Evolutionary conservation across 345 rosid species (phyloP), one percentile per base, ranked within the genome.

Genomic region (Odontarrhena argentea): DNA sequence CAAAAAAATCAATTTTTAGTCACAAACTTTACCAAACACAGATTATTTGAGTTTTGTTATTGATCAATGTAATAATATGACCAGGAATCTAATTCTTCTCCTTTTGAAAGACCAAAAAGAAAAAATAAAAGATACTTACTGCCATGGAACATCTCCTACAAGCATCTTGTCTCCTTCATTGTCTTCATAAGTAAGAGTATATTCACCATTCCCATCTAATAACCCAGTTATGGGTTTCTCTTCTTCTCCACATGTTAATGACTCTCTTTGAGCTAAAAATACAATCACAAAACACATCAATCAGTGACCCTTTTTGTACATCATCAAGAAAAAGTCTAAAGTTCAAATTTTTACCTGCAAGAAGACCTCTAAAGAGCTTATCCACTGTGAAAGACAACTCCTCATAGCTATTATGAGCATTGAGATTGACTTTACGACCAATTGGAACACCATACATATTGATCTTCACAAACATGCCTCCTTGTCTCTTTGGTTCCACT

Each of bases 131-230:
- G 85, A 81, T 75, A 83, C 93, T 86, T 91, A 94, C 99, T 84
- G 87, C 99, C 99, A 94, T 49, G 99, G 99, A 74, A 94, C 97
- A 94, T 94, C 99, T 77, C 97, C 99, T 46, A 84, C 97, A 70
- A 94, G 99, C 95, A 94, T 88, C 83, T 86, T 88, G 93, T 94
- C 99, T 57, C 97, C 99, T 85, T 94, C 99, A 38, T 82, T 82
- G 72, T 94, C 99, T 80, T 94, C 99, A 50, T 94, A 94, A 69
- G 91, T 91, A 74, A 94, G 93, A 9, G 91, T 88, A 82, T 88
- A 91, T 83, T 94, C 97, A 44, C 97, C 99, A 68, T 82, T 86
- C 35, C 97, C 95, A 57, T 80, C 96, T 67, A 91, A 62, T 22
- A 82, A 63, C 3, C 89, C 96, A 2, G 80, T 84, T 12, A 90